A percentile compares a stretch with the other conserved stretches of the same genome.
Evolutionary conservation across 2,329 filamentous ascomycete genomes (phyloP).

Genomic region (Cercospora sesami): DNA sequence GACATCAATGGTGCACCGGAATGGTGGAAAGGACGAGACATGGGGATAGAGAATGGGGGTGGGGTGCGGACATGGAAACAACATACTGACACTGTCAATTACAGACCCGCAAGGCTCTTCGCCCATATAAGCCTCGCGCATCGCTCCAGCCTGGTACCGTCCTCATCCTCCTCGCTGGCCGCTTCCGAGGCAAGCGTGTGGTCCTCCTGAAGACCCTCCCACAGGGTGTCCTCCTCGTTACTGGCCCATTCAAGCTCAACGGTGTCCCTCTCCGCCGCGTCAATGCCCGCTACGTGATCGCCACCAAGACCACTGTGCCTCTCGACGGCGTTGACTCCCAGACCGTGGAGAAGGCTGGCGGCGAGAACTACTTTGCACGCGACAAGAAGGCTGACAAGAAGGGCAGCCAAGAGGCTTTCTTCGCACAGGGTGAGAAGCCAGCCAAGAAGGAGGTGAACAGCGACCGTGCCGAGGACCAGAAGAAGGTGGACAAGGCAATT

Average conservation of each 20-base stretch:
- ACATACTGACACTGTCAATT: slow-evolving; percentile 21
- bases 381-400: slow-evolving; percentile 96
- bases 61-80: slow-evolving; percentile 9
- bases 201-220: slow-evolving; percentile 96
- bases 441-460: slow-evolving; percentile 97
- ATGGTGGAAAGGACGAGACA: background rate
- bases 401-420: slow-evolving; percentile 90
- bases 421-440: slow-evolving; percentile 98
- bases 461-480: slow-evolving; percentile 94
- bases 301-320: slow-evolving; percentile 82
- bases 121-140: slow-evolving; percentile 80
- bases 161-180: slow-evolving; percentile 98
- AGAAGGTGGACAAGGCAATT: slow-evolving; percentile 95
- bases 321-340: slow-evolving; percentile 75
- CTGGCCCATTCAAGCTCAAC: slow-evolving; percentile 99
- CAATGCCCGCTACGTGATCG: slow-evolving; percentile 91
- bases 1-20: slow-evolving; percentile 38
- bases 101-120: slow-evolving; percentile 92
- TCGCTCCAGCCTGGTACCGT: slow-evolving; percentile 92
- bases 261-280: slow-evolving; percentile 93
- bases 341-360: slow-evolving; percentile 74
- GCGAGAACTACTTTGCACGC: slow-evolving; percentile 88
- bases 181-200: slow-evolving; percentile 99
- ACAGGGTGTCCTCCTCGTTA: slow-evolving; percentile 97
- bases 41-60: background rate